Percentiles rank a stretch among this genome's conserved stretches.
These are phyloP conservation scores for Suillus plorans DNA, from an alignment of 768 basidiomycete species.

Conservation along the genomic window DNA sequence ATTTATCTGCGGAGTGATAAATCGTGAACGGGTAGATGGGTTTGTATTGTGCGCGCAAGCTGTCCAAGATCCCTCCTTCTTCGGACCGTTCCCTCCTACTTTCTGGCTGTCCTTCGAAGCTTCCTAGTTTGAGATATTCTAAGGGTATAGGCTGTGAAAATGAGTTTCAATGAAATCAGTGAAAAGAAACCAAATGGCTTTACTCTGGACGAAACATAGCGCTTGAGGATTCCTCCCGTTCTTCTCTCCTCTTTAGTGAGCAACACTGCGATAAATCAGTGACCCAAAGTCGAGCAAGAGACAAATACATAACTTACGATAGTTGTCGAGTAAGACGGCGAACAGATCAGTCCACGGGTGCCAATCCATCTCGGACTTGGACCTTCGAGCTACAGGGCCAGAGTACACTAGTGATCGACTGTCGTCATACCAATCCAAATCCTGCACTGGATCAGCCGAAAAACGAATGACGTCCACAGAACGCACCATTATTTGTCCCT, in stretches of 20 bases:
- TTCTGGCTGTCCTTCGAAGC: slow-evolving; percentile 61
- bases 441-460: slow-evolving; percentile 36
- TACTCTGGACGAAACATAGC: slow-evolving; percentile 67
- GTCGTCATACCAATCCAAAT: slow-evolving; percentile 79
- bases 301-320: slow-evolving; percentile 46
- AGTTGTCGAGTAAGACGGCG: slow-evolving; percentile 74
- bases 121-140: slow-evolving; percentile 71
- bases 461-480: neutral
- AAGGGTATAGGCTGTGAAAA: slow-evolving; percentile 69
- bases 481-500: slow-evolving; percentile 80
- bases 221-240: slow-evolving; percentile 45
- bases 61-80: slow-evolving; percentile 56
- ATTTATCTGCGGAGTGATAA: slow-evolving; percentile 62
- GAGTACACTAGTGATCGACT: slow-evolving; percentile 70
- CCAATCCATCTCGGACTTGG: slow-evolving; percentile 63
- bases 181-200: slow-evolving; percentile 20
- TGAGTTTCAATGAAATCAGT: slow-evolving; percentile 4
- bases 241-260: slow-evolving; percentile 62
- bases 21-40: slow-evolving; percentile 76
- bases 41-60: slow-evolving; percentile 49
- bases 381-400: slow-evolving; percentile 60
- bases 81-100: slow-evolving; percentile 62
- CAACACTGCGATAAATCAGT: slow-evolving; percentile 46
- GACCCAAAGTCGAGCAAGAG: neutral
- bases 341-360: slow-evolving; percentile 71